Evolutionary conservation across 257 asterid genomes (phyloP), one percentile per base, ranked within the genome.

Genomic region (Nicotiana undulata): DNA sequence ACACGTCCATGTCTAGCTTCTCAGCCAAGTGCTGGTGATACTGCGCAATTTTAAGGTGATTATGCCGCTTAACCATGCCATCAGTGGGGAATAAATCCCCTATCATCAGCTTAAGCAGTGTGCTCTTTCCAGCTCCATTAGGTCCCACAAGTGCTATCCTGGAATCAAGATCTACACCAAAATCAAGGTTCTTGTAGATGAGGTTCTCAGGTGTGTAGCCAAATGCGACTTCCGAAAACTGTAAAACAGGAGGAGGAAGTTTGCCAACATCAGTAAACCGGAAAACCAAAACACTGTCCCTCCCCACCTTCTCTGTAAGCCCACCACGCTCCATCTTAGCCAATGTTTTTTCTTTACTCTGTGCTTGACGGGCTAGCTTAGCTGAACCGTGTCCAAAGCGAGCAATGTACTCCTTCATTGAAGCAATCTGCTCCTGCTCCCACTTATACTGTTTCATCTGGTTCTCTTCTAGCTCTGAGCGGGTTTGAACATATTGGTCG

Each of bases 261-360:
- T 94, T 94, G 52, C 98, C 98, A 3, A 96, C 99, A 79, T 94
- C 99, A 7, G 85, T 68, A 75, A 96, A 96, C 18, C 97, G 89
- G 86, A 96, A 96, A 76, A 88, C 90, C 2, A 96, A 89, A 83
- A 96, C 90, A 55, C 81, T 83, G 85, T 96, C 99, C 79, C 89
- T 86, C 49, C 53, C 86, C 53, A 96, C 99, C 89, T 90, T 94
- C 92, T 96, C 97, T 2, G 98, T 92, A 37, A 96, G 97, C 40
- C 99, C 99, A 88, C 99, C 98, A 0, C 98, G 88, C 85, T 96
- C 98, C 98, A 96, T 96, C 90, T 96, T 96, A 20, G 99, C 98
- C 84, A 96, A 81, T 3, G 99, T 96, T 78, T 96, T 96, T 64
- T 96, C 99, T 81, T 96, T 96, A 80, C 99, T 96, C 90, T 96